Evolutionary conservation across 1,139 yeast species (phyloP).

Genomic region (Kodamaea fungicola): DNA sequence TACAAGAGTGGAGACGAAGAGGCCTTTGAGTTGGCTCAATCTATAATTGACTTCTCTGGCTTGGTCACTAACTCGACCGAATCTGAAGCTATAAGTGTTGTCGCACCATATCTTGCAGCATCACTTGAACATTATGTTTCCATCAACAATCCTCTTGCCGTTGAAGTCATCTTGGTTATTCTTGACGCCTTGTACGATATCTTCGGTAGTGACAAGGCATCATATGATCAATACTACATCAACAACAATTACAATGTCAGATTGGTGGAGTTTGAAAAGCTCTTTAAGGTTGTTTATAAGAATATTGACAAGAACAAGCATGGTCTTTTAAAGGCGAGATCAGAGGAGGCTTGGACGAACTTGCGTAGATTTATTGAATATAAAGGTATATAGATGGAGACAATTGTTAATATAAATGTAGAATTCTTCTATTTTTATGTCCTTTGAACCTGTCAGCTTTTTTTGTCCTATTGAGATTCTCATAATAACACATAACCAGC

Average conservation of each 20-base stretch:
- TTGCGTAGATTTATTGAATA: conserved; percentile 75
- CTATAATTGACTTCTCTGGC: conserved; percentile 52
- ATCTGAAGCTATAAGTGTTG: conserved; percentile 40
- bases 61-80: conserved; percentile 49
- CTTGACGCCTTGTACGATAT: conserved; percentile 70
- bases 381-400: conserved; percentile 29
- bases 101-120: conserved; percentile 46
- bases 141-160: conserved; percentile 17
- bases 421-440: too few species aligned
- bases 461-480: too few species aligned
- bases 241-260: conserved; percentile 35
- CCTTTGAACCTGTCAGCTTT: too few species aligned
- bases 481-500: too few species aligned
- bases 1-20: conserved; percentile 12
- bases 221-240: conserved; percentile 50
- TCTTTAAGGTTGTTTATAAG: conserved; percentile 51
- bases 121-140: conserved; percentile 20
- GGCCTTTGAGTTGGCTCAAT: conserved; percentile 23
- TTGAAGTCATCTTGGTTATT: conserved; percentile 52
- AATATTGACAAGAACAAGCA: conserved; percentile 67
- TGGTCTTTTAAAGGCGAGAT: conserved; percentile 54
- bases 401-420: too few species aligned
- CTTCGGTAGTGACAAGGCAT: conserved; percentile 64
- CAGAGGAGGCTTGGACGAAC: conserved; percentile 66
- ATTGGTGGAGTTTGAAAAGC: conserved; percentile 45